Percentiles rank a stretch among this genome's conserved stretches.
These are phyloP conservation scores for Amanita pallidorosea DNA, from an alignment of 768 basidiomycete genomes.

Conservation along the genomic window DNA sequence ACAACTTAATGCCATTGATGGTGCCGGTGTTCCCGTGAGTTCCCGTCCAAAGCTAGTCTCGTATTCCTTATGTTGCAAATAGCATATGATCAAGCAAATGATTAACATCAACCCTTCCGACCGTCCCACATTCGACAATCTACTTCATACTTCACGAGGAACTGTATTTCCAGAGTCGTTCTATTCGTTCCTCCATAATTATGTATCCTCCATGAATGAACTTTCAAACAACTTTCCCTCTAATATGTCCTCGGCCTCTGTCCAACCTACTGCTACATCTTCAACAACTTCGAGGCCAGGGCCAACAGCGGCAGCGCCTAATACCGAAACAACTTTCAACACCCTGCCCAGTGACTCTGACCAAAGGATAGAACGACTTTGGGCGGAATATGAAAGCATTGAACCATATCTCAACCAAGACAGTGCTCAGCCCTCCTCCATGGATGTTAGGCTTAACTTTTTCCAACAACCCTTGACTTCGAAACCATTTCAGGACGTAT, in stretches of 20 bases:
- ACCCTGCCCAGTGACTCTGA: constrained; percentile 76
- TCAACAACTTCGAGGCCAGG: constrained; percentile 21
- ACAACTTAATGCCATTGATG: constrained; percentile 66
- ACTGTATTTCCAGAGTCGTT: constrained; percentile 86
- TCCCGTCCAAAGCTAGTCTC: not conserved
- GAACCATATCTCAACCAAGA: constrained; percentile 58
- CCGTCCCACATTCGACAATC: constrained; percentile 73
- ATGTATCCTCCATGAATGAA: constrained; percentile 73
- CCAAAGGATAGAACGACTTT: constrained; percentile 69
- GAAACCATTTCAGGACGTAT: constrained; percentile 59
- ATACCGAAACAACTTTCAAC: constrained; percentile 21
- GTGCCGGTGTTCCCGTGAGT: constrained; percentile 72
- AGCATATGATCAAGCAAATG: constrained; percentile 89
- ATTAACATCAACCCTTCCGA: constrained; percentile 65
- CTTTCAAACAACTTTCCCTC: constrained; percentile 25
- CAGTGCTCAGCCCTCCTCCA: constrained; percentile 30
- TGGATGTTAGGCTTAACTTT: constrained; percentile 51
- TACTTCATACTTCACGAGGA: constrained; percentile 66
- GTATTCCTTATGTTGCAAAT: constrained; percentile 17
- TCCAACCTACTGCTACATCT: constrained; percentile 17
- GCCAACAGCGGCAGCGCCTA: constrained; percentile 11
- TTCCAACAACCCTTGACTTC: constrained; percentile 26
- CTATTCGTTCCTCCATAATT: constrained; percentile 91
- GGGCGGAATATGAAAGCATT: constrained; percentile 79
- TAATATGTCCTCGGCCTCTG: constrained; percentile 27